Evolutionary conservation across 768 basidiomycete species (phyloP).

Genomic region (Phlebiopsis gigantea): DNA sequence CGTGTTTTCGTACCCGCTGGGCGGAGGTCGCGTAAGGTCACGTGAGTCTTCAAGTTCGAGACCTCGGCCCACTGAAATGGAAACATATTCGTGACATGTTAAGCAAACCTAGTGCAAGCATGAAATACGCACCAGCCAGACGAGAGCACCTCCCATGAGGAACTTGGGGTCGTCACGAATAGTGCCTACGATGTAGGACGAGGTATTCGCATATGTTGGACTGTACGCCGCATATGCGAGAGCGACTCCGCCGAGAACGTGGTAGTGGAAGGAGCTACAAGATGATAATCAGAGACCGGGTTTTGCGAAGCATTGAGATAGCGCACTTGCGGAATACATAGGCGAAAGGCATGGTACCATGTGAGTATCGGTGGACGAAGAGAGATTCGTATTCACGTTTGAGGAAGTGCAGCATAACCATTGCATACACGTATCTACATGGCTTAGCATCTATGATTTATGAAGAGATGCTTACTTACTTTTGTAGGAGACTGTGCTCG

Average conservation of each 20-base stretch:
- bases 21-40: conserved; percentile 79
- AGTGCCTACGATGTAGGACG: conserved; percentile 58
- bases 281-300: neutral
- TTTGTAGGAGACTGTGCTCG: conserved; percentile 72
- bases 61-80: conserved; percentile 68
- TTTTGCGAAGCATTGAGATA: neutral
- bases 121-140: conserved; percentile 72
- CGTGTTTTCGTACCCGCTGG: conserved; percentile 74
- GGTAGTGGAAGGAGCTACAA: conserved; percentile 83
- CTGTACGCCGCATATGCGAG: conserved; percentile 81
- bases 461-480: conserved; percentile 37
- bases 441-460: no score
- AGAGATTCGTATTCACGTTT: conserved; percentile 93
- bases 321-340: conserved; percentile 89
- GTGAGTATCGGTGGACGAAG: conserved; percentile 93
- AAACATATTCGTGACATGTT: neutral
- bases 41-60: conserved; percentile 80
- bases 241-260: conserved; percentile 72
- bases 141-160: conserved; percentile 55
- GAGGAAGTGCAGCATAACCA: conserved; percentile 81
- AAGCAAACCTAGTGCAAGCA: neutral
- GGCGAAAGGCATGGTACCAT: conserved; percentile 84
- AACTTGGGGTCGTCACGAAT: conserved; percentile 60
- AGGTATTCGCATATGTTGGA: conserved; percentile 65
- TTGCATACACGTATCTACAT: conserved; percentile 56